Percentiles rank a stretch among this genome's conserved stretches.
Conservation (phyloP, 2,329 filamentous ascomycete species). For the Chalaropsis ovoidea region DNA sequence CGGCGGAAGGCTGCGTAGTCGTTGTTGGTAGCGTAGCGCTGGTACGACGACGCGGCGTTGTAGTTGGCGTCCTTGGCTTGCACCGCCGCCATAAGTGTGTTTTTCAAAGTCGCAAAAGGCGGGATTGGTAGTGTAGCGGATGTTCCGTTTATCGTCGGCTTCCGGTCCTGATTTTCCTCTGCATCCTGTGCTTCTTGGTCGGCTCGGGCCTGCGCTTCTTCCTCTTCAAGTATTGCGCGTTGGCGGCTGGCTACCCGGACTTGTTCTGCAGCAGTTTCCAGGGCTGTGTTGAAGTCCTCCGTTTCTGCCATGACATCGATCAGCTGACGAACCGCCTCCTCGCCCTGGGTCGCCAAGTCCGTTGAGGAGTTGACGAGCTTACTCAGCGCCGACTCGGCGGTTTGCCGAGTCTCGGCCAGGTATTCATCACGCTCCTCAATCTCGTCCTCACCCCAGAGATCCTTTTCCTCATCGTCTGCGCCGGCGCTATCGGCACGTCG, state of each 20-base stretch:
- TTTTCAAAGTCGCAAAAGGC: slow-evolving; percentile 2
- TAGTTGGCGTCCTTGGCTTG: slow-evolving; percentile 27
- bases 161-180: slow-evolving; percentile 15
- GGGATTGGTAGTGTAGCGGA: too few species aligned
- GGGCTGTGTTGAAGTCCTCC: slow-evolving; percentile 39
- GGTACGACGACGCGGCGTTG: slow-evolving; percentile 33
- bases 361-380: slow-evolving; percentile 16
- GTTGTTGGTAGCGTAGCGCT: slow-evolving; percentile 47
- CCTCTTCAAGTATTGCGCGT: slow-evolving; percentile 14
- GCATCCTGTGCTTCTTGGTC: neutral
- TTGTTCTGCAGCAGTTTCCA: slow-evolving; percentile 33
- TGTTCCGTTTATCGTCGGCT: neutral
- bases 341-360: slow-evolving; percentile 29
- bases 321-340: slow-evolving; percentile 39
- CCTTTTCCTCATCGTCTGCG: slow-evolving; percentile 9
- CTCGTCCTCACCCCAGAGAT: slow-evolving; percentile 13
- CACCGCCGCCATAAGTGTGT: neutral
- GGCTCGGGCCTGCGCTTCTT: neutral
- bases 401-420: neutral
- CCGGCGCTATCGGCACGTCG: neutral
- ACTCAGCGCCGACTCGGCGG: slow-evolving; percentile 15
- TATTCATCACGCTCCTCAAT: slow-evolving; percentile 13
- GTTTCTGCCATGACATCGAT: slow-evolving; percentile 43
- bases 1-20: slow-evolving; percentile 52
- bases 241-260: slow-evolving; percentile 28